These are phyloP conservation scores for Coemansia sp. DNA, from an alignment of 192 early-diverging fungal species.

Conservation along the genomic window DNA sequence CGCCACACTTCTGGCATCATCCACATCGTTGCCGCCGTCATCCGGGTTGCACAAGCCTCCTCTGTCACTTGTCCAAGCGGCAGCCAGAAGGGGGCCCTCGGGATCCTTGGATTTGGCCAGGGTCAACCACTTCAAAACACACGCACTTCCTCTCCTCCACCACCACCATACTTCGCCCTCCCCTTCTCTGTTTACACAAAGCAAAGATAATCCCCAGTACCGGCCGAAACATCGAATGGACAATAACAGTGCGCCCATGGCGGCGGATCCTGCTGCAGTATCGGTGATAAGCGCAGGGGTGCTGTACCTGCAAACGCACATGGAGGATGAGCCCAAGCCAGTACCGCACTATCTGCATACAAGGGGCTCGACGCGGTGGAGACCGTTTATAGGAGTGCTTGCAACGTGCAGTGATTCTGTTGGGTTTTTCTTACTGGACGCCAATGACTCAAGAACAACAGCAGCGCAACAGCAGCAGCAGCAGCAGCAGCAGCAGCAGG, in stretches of 20 bases:
- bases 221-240: neutral
- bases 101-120: neutral
- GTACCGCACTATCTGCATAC: constrained; percentile 22
- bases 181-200: neutral
- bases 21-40: neutral
- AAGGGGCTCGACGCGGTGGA: constrained; percentile 24
- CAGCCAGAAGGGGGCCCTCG: neutral
- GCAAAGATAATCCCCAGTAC: neutral
- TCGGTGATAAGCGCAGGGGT: constrained; percentile 29
- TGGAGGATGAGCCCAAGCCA: constrained; percentile 16
- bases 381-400: constrained; percentile 37
- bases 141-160: neutral
- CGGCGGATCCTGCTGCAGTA: constrained; percentile 11
- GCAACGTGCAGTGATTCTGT: constrained; percentile 28
- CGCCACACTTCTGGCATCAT: constrained; percentile 2
- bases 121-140: neutral
- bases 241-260: neutral
- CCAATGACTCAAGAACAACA: constrained; percentile 9
- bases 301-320: constrained; percentile 32
- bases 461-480: neutral
- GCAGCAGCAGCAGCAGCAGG: constrained; percentile 3
- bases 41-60: constrained; percentile 12
- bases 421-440: constrained; percentile 40
- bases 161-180: neutral
- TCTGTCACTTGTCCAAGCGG: constrained; percentile 41